Base-by-base conservation (phyloP, 257 asterid genomes). In the Ilex aquifolium region DNA sequence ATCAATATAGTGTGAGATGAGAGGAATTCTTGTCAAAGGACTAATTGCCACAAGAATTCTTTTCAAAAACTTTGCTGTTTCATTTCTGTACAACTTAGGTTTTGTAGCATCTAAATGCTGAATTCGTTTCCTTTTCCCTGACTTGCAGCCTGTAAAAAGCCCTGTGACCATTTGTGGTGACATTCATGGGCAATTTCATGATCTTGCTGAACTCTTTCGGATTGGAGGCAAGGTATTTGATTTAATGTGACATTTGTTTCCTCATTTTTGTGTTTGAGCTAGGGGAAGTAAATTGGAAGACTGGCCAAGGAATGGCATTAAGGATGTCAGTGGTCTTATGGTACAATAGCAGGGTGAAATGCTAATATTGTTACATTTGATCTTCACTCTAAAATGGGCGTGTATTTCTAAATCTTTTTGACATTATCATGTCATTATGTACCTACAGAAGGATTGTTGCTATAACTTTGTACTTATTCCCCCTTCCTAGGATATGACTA, bases 101-200 rank as follows among this genome's bases (percentile, higher is more conserved):
- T 79, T 44, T 73, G 66, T 49, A 70, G 32, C 62, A 21, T 21
- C 27, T 21, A 21, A 21, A 21, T 21, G 27, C 27, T 21, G 27
- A 21, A 21, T 21, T 21, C 1, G 0, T 21, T 21, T 21, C 1
- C 27, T 69, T 76, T 62, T 29, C 63, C 27, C 74, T 79, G 60
- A 30, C 40, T 65, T 81, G 88, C 96, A 91, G 98, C 98, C 98
- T 36, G 98, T 88, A 27, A 85, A 83, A 80, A 85, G 27, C 27
- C 27, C 27, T 21, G 27, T 21, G 27, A 21, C 27, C 27, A 21
- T 21, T 21, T 21, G 27, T 74, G 96, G 98, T 65, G 98, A 91
- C 72, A 91, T 88, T 76, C 98, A 91, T 67, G 98, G 98, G 54
- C 98, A 91, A 72, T 91, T 91, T 76, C 98, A 91, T 52, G 98